Base-by-base conservation (phyloP, 2,329 filamentous ascomycete species). In the Microdochium trichocladiopsis region DNA sequence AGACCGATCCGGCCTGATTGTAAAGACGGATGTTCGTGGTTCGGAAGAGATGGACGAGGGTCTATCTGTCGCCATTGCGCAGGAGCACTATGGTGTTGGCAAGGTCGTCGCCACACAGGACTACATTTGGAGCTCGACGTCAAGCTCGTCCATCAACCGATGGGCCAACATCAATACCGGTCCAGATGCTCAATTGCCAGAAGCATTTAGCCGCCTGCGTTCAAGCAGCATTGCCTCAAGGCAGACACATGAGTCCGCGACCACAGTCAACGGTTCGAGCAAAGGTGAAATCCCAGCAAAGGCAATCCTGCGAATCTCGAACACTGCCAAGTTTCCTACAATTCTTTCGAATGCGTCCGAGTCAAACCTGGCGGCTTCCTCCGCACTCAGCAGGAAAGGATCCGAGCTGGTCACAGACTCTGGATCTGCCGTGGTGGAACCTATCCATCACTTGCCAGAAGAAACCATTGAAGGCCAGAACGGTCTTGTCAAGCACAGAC, bases 381-480 rank as follows among this genome's bases (percentile, higher is more conserved):
- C 72, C 2, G 77, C 72, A 58, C 64, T 67, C 25, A 57, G 72
- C 14, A 77, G 82, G 52, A 86, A 84, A 64, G 73, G 76, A 6
- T 78, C 83, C 0, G 83, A 86, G 54, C 69, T 83, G 18, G 61
- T 79, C 21, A 69, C 77, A 6, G 73, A 76, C 25, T 65, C 75
- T 47, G 75, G 77, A 45, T 63, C 71, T 61, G 73, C 70, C 16
- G 60, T 75, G 2, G 74, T 78, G 12, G 73, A 86, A 51, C 87
- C 89, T 1, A 78, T 90, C 50, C 80, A 88, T 60, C 75, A 83
- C 50, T 67, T 85, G 51, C 87, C 87, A 1, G 82, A 86, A 57
- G 89, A 93, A 66, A 48, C 88, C 0, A 94, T 99, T 48, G 91
- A 96, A 69, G 94, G 94, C 1, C 92, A 96, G 63, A 93, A 96